Percentiles rank a stretch among this genome's conserved stretches.
phyloP scores from a whole-genome alignment of 495 filamentous ascomycete species.

The Penicillium herquei region DNA sequence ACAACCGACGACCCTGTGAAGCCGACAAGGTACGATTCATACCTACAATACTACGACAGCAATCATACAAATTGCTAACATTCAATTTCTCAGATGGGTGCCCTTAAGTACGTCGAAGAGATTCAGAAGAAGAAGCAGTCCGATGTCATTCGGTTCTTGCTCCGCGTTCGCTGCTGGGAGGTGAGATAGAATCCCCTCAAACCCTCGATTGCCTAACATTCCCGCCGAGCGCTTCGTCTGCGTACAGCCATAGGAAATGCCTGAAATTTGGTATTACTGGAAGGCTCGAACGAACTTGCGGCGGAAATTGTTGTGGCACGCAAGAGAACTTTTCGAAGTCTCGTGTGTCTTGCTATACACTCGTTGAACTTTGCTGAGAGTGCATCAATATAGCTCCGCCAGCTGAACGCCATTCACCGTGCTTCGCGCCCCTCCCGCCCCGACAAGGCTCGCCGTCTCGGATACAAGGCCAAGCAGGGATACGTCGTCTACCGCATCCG shows the following conservation, averaged over 20 bases:
- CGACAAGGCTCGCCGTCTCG: constrained; percentile 99
- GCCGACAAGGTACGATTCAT: constrained; percentile 49
- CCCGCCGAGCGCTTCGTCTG: constrained; percentile 45
- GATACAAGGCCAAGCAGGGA: constrained; percentile 99
- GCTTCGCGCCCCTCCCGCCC: constrained; percentile 96
- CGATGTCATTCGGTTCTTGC: constrained; percentile 97
- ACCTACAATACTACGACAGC: neutral
- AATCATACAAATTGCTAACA: constrained; percentile 7
- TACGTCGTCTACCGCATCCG: constrained; percentile 99
- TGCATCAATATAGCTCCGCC: constrained; percentile 98
- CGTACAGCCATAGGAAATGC: constrained; percentile 40
- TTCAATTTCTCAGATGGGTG: constrained; percentile 65
- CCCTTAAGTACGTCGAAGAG: constrained; percentile 99
- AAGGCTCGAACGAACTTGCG: constrained; percentile 37
- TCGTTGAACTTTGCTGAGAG: constrained; percentile 99
- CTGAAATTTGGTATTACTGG: constrained; percentile 36
- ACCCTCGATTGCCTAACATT: constrained; percentile 50
- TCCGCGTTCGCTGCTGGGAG: constrained; percentile 99
- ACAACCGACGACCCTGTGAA: constrained; percentile 49
- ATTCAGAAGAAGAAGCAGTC: constrained; percentile 99
- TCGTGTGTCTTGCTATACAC: constrained; percentile 84
- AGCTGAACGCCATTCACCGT: constrained; percentile 98
- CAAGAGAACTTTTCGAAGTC: constrained; percentile 24
- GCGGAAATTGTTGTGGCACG: constrained; percentile 51
- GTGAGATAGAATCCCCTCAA: constrained; percentile 65